Evolutionary conservation across 148 eudicot genomes (phyloP), one percentile per base, ranked within the genome.

Genomic region (Fagopyrum esculentum): DNA sequence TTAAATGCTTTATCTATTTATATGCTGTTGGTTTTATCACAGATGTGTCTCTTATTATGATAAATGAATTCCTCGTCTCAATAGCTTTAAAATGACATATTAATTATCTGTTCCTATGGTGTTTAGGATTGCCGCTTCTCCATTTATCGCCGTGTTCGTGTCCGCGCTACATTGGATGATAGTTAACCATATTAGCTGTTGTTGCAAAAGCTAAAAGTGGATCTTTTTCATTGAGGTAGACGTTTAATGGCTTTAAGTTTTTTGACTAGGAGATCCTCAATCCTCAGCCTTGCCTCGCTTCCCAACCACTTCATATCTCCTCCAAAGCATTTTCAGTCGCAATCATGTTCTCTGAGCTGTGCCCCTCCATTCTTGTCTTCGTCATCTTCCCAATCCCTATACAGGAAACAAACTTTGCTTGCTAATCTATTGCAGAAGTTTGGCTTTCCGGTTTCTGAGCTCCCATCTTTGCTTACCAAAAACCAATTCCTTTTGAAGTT

Each of bases 381-480:
- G n/a, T 47, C 74, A 3, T 19, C 51, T 30, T 71, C 74, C 47
- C 78, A 81, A 73, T 59, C 88, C 61, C 76, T 77, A 35, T 78
- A 78, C 79, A 76, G 81, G 73, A 86, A 81, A 76, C 80, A 82
- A n/a, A 77, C 82, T 76, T 78, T 87, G 55, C 82, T 83, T 46
- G 83, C 85, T 29, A 85, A 78, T 76, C 80, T 91, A 22, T 76
- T 93, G 30, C 91, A 83, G 75, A 88, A 86, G 83, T 89, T 84
- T 75, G 97, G 93, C 51, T 88, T 90, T 45, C 88, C 87, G 0
- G 52, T 78, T 45, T 84, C 90, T 48, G 69, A 85, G 4, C 84
- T 91, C 29, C 81, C 71, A 43, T 68, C 59, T 70, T 87, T 88
- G 56, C 78, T 91, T 56, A 50, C 80, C 40, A 83, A 84, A 77